A percentile compares a stretch with the other conserved stretches of the same genome.
phyloP scores from a whole-genome alignment of 495 filamentous ascomycete species.

The Xeromyces bisporus region DNA sequence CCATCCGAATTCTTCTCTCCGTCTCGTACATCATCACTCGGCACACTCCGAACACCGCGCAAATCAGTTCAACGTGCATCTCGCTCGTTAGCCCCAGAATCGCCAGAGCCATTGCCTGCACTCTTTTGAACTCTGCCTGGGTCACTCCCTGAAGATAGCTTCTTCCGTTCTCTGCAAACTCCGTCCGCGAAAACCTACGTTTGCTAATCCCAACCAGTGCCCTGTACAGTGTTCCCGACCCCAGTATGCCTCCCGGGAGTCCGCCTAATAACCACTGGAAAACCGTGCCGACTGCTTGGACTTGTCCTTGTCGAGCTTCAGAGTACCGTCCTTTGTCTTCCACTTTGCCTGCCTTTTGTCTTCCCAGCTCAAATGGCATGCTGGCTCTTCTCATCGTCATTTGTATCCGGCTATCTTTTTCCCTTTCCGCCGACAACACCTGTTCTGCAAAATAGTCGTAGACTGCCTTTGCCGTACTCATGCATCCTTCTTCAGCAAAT shows the following conservation, averaged over 20 bases:
- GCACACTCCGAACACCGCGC: slow-evolving; percentile 24
- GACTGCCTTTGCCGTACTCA: slow-evolving; percentile 14
- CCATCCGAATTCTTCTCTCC: slow-evolving; percentile 4
- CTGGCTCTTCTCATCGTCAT: slow-evolving; percentile 14
- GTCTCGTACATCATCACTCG: slow-evolving; percentile 13
- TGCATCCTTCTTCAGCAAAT: slow-evolving; percentile 18
- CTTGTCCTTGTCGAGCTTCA: too few relatives aligned
- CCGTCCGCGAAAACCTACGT: slow-evolving; percentile 33
- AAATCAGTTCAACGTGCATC: slow-evolving; percentile 25
- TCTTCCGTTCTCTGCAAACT: slow-evolving; percentile 10
- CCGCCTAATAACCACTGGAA: slow-evolving; percentile 56
- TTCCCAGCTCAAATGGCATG: slow-evolving; percentile 10
- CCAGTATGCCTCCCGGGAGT: slow-evolving; percentile 58
- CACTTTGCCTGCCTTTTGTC: too few relatives aligned
- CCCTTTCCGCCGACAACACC: slow-evolving; percentile 19
- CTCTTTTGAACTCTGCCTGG: slow-evolving; percentile 7
- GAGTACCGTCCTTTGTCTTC: too few relatives aligned
- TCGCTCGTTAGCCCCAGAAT: slow-evolving; percentile 20
- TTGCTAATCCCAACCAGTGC: slow-evolving; percentile 44
- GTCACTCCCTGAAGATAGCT: slow-evolving; percentile 6
- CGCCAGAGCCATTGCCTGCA: slow-evolving; percentile 20
- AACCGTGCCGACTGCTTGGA: slow-evolving; percentile 56
- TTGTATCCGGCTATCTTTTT: slow-evolving; percentile 16
- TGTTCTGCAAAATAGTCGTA: slow-evolving; percentile 25
- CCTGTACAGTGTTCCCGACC: slow-evolving; percentile 48